Conservation (phyloP, 2,329 filamentous ascomycete species). For the Pestalotiopsis sp. region DNA sequence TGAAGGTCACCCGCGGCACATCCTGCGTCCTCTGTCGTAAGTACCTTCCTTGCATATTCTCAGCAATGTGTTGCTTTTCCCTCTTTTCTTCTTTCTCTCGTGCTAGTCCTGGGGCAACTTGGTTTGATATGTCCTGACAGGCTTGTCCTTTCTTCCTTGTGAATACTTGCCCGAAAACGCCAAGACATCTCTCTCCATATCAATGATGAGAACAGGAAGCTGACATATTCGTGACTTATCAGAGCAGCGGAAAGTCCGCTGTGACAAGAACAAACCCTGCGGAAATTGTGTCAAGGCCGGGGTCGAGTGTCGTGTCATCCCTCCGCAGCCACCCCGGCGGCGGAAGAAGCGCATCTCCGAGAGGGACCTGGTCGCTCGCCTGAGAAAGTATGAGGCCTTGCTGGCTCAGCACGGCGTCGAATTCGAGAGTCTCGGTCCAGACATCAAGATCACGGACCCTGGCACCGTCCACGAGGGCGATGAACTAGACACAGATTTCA, state of each 20-base stretch:
- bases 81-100: neutral
- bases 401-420: slow-evolving; percentile 65
- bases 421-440: slow-evolving; percentile 67
- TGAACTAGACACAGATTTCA: slow-evolving; percentile 57
- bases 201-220: neutral
- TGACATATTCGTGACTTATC: neutral
- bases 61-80: neutral
- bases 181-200: neutral
- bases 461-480: slow-evolving; percentile 51
- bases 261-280: slow-evolving; percentile 72
- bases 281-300: slow-evolving; percentile 65
- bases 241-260: slow-evolving; percentile 72
- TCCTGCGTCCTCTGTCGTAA: slow-evolving; percentile 67
- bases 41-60: neutral
- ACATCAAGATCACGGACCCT: slow-evolving; percentile 40
- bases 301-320: slow-evolving; percentile 60
- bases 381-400: slow-evolving; percentile 67
- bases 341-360: slow-evolving; percentile 68
- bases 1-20: slow-evolving; percentile 59
- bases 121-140: neutral
- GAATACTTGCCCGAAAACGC: neutral
- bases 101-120: neutral
- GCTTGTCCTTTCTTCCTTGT: neutral
- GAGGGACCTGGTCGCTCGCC: slow-evolving; percentile 67
- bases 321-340: slow-evolving; percentile 57